Conservation (phyloP, 805 yeast species). For the Starmerella davenportii region DNA sequence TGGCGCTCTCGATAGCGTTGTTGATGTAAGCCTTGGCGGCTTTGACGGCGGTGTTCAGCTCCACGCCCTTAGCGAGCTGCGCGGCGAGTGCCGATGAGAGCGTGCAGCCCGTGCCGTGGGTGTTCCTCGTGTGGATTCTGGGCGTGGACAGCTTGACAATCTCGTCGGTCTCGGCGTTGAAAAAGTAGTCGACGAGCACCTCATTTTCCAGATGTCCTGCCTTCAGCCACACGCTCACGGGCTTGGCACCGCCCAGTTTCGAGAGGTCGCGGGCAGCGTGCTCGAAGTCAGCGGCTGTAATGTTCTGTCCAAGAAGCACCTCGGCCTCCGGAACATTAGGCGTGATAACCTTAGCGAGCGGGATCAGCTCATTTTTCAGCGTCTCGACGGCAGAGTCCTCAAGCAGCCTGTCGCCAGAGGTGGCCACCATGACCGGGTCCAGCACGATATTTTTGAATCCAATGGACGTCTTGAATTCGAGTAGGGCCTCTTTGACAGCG, state of each 20-base stretch:
- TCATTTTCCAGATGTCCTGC: conserved; percentile 51
- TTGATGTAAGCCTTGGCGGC: conserved; percentile 49
- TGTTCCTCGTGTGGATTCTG: conserved; percentile 31
- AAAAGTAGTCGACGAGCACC: conserved; percentile 11
- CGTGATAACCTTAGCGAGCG: conserved; percentile 43
- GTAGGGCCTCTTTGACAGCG: conserved; percentile 24
- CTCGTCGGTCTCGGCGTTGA: conserved; percentile 24
- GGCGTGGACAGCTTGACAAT: conserved; percentile 37
- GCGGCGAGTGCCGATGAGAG: conserved; percentile 66
- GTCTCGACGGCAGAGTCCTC: conserved; percentile 30
- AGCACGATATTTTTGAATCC: conserved; percentile 25
- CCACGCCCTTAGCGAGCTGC: conserved; percentile 40
- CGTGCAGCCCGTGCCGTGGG: conserved; percentile 89
- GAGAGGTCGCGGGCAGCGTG: conserved; percentile 16
- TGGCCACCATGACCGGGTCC: conserved; percentile 74
- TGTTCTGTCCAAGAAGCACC: conserved; percentile 9
- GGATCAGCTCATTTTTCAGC: conserved; percentile 31
- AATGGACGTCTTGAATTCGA: conserved; percentile 1
- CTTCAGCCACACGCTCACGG: conserved; percentile 37
- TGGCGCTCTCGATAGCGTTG: conserved; percentile 33
- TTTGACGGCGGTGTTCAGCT: conserved; percentile 33
- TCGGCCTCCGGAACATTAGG: conserved; percentile 61
- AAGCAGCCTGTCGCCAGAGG: conserved; percentile 50
- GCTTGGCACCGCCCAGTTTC: conserved; percentile 5
- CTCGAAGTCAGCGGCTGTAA: conserved; percentile 9